Conservation (phyloP, 768 basidiomycete species). For the Crassisporium funariophilum region DNA sequence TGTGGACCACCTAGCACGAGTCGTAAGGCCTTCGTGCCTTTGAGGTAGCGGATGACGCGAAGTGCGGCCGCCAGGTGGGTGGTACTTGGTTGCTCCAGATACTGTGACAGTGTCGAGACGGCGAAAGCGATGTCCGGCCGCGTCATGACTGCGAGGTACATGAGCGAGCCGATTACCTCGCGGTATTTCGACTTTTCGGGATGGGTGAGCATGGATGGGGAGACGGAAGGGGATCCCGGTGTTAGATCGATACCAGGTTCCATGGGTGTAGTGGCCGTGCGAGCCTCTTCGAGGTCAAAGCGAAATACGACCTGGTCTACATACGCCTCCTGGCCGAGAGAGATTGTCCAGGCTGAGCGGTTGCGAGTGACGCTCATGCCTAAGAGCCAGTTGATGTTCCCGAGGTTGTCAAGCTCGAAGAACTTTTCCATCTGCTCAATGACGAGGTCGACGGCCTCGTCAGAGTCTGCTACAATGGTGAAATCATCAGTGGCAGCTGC, state of each 20-base stretch:
- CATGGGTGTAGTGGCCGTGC: not conserved
- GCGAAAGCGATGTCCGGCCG: slow-evolving; percentile 20
- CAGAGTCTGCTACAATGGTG: too few relatives aligned
- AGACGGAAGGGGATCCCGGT: not conserved
- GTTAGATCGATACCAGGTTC: not conserved
- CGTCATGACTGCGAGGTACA: slow-evolving; percentile 19
- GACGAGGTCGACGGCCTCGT: too few relatives aligned
- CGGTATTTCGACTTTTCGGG: not conserved
- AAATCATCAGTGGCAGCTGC: too few relatives aligned
- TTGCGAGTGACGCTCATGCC: not conserved
- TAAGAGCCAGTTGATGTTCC: too few relatives aligned
- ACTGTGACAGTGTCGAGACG: slow-evolving; percentile 16
- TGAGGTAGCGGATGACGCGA: slow-evolving; percentile 24
- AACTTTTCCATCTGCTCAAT: too few relatives aligned
- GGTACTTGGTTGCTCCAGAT: slow-evolving; percentile 19
- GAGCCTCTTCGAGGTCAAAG: not conserved
- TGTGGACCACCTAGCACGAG: slow-evolving; percentile 28
- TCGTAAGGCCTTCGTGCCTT: slow-evolving; percentile 16
- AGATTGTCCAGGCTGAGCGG: not conserved
- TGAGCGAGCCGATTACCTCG: slow-evolving; percentile 20
- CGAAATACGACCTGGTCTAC: not conserved
- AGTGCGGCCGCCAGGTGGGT: slow-evolving; percentile 33
- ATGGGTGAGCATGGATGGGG: not conserved
- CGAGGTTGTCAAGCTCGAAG: too few relatives aligned
- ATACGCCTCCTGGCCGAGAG: not conserved